These are phyloP conservation scores for Ilyonectria mors-panacis DNA, from an alignment of 2,329 filamentous ascomycete species.

Conservation along the genomic window DNA sequence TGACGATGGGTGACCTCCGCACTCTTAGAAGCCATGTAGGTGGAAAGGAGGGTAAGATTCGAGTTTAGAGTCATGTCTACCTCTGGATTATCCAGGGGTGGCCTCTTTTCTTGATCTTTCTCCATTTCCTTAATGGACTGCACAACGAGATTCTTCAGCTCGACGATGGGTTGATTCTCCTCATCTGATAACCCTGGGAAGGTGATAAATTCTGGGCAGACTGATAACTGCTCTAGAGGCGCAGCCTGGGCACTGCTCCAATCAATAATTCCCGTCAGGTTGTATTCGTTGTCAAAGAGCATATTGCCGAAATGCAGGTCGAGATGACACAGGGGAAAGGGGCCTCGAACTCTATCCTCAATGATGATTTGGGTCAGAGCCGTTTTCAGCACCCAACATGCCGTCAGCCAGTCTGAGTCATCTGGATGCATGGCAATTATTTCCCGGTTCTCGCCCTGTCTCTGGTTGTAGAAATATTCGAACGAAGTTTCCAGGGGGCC, in stretches of 20 bases:
- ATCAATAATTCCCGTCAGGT: conserved; percentile 54
- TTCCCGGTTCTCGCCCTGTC: conserved; percentile 44
- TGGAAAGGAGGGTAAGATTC: conserved; percentile 36
- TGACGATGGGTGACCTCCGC: conserved; percentile 39
- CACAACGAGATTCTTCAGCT: conserved; percentile 36
- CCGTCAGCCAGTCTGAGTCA: conserved; percentile 48
- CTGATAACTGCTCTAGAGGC: conserved; percentile 53
- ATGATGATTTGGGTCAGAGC: conserved; percentile 48
- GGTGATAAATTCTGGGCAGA: conserved; percentile 52
- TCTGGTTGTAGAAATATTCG: conserved; percentile 49
- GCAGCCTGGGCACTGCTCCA: conserved; percentile 54
- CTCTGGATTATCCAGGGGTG: conserved; percentile 30
- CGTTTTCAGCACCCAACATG: conserved; percentile 52
- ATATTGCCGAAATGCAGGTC: conserved; percentile 57
- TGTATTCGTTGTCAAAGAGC: conserved; percentile 59
- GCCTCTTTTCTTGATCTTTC: conserved; percentile 13
- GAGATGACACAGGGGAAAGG: conserved; percentile 55
- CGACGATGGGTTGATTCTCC: conserved; percentile 42
- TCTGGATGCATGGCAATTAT: conserved; percentile 39
- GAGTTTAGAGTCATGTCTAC: neutral
- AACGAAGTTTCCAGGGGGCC: conserved; percentile 47
- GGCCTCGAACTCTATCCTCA: conserved; percentile 50
- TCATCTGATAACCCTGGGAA: conserved; percentile 47
- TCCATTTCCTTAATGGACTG: conserved; percentile 34
- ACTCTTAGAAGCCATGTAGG: conserved; percentile 41